Base-by-base conservation (phyloP, 2,329 filamentous ascomycete genomes). In the Hirsutella rhossiliensis region DNA sequence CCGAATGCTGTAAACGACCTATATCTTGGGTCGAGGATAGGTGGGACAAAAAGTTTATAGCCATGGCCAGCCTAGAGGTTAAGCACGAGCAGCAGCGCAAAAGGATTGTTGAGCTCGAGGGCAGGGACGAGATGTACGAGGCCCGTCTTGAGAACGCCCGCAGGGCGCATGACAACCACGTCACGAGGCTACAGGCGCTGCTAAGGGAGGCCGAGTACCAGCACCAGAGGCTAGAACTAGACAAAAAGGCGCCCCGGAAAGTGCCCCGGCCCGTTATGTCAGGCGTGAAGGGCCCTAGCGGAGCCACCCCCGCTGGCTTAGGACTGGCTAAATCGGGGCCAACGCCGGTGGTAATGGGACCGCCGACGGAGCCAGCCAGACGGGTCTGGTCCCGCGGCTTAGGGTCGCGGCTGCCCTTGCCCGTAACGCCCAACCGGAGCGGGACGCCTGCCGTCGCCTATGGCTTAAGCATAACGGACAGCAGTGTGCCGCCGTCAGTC, bases 1-100 rank as follows among this genome's bases (percentile, higher is more conserved):
- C 61, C 12, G 51, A 55, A 17, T 72, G 68, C 50, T 72, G 69
- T 52, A 70, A 64, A 49, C 60, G 62, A 9, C 59, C 60, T 0
- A 52, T 61, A 13, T 57, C 59, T 2, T 62, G 59, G 55, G 54
- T 64, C 6, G 59, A 62, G 48, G 54, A 61, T 28, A 59, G 55
- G 13, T 62, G 61, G 54, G 66, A 70, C 50, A 57, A 52, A 45
- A 62, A 60, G 31, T 55, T 62, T 11, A 50, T 49, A 2, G 48
- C 47, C 1, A 48, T 58, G 5, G 49, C 48, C 5, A 55, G 52
- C 15, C 56, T 68, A 9, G 53, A 51, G 31, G 51, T 51, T 3
- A 62, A 65, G 30, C 60, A 62, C 28, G 60, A 56, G 4, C 51
- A 52, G n/a, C 52, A 63, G 17, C 57, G 50, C 27, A 62, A 52